Base-by-base conservation (phyloP, 345 rosid species). In the Gossypium thurberi region DNA sequence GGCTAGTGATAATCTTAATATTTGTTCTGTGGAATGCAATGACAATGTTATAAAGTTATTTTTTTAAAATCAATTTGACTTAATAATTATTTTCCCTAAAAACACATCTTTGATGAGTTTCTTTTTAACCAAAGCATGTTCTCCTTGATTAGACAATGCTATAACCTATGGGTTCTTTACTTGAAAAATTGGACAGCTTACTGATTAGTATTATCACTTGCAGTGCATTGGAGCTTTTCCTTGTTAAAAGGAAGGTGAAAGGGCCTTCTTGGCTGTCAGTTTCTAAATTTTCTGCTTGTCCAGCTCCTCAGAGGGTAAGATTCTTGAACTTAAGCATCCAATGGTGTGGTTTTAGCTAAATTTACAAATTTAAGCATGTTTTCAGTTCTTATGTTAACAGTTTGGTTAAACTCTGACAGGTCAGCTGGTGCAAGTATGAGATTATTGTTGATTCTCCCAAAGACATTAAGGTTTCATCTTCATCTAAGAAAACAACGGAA, bases 361-460 rank as follows among this genome's bases (percentile, higher is more conserved):
- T 47, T 48, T 21, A 9, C 43, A 50, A 55, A 46, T 75, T 62
- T 71, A 6, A 52, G 48, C 53, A 51, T 64, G 28, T 68, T 61
- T 69, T 55, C 20, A 48, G 50, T 75, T 79, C 78, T 66, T 53
- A 33, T 70, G 78, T 47, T 75, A 64, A 76, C 72, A 75, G 70
- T 53, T 57, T 51, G 72, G 63, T 72, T 75, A 74, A 78, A 53
- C 69, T 74, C 81, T 69, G 10, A 70, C 83, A 92, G 99, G 91
- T 92, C 77, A 95, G 99, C 85, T 92, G 97, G 99, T 95, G 99
- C 90, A 92, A 87, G 82, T 91, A 87, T 86, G 99, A 95, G 85
- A 77, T 95, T 55, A 78, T 70, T 77, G 83, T 89, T 75, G 90
- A 87, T 71, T 86, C 84, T 75, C 86, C 96, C 25, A 95, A 89